These are phyloP conservation scores for Cryptomeria japonica DNA, from an alignment of 75 land plant species.

Conservation along the genomic window DNA sequence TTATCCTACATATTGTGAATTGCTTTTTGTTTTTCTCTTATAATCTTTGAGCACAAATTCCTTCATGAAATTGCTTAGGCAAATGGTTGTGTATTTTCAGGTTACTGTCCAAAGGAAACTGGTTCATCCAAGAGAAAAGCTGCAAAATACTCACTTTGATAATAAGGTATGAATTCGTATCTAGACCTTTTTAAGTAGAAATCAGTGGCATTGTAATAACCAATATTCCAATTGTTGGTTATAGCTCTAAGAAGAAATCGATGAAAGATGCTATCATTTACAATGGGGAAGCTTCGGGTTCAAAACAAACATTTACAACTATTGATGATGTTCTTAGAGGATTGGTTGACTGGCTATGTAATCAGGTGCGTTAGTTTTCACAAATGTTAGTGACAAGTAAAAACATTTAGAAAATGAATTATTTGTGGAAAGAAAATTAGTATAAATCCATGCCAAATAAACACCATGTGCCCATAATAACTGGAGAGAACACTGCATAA, in stretches of 20 bases:
- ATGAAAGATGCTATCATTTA: constrained; percentile 20
- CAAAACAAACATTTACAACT: constrained; percentile 45
- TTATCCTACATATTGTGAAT: neutral
- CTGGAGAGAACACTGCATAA: neutral
- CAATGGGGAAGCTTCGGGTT: constrained; percentile 61
- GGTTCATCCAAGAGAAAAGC: constrained; percentile 97
- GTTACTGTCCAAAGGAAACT: constrained; percentile 83
- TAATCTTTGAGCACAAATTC: neutral
- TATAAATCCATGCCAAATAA: neutral
- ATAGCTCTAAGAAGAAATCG: neutral
- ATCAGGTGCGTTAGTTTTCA: constrained; percentile 46
- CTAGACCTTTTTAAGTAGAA: neutral
- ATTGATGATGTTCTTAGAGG: constrained; percentile 68
- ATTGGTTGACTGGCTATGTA: constrained; percentile 81
- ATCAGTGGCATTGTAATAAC: constrained; percentile 1
- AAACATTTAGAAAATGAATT: neutral
- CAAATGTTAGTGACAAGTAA: neutral
- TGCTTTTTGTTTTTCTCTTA: neutral
- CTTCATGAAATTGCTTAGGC: neutral
- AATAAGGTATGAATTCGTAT: constrained; percentile 54
- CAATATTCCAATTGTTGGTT: neutral
- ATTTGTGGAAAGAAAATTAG: neutral
- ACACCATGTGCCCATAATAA: neutral
- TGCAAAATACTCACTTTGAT: constrained; percentile 85
- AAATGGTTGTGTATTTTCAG: constrained; percentile 34